Conservation (phyloP, 139 green algal genomes). For the Gonium pectorale region DNA sequence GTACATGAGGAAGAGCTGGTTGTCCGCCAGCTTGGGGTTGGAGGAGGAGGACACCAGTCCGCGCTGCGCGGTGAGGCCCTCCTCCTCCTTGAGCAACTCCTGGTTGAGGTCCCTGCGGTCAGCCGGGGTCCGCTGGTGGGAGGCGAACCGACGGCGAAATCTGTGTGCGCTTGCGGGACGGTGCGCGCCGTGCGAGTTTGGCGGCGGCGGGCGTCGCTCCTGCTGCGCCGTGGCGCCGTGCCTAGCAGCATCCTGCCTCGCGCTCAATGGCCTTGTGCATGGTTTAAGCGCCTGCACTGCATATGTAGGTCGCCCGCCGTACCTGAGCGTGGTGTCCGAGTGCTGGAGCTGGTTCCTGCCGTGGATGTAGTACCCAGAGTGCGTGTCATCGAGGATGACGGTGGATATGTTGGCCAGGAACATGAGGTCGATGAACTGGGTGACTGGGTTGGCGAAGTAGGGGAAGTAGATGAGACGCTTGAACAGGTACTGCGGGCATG, state of each 20-base stretch:
- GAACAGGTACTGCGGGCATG: constrained; percentile 54
- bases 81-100: constrained; percentile 70
- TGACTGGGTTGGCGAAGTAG: constrained; percentile 64
- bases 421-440: constrained; percentile 74
- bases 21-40: constrained; percentile 53
- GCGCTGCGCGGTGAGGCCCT: constrained; percentile 67
- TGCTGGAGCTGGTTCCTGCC: constrained; percentile 73
- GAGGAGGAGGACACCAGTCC: constrained; percentile 58
- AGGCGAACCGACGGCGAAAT: too few species aligned
- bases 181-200: too few species aligned
- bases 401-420: constrained; percentile 77
- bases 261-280: too few species aligned
- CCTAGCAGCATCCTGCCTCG: too few species aligned
- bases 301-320: too few species aligned
- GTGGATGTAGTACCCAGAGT: constrained; percentile 78
- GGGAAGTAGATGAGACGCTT: constrained; percentile 52
- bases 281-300: too few species aligned
- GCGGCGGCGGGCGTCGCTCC: too few species aligned
- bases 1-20: constrained; percentile 70
- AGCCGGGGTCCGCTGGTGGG: too few species aligned
- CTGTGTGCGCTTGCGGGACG: too few species aligned
- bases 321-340: constrained; percentile 67
- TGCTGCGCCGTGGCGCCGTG: too few species aligned
- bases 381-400: constrained; percentile 66
- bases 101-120: constrained; percentile 70